Conservation (phyloP, 352 stramenopile genomes). For the Globisporangium viniferum region DNA sequence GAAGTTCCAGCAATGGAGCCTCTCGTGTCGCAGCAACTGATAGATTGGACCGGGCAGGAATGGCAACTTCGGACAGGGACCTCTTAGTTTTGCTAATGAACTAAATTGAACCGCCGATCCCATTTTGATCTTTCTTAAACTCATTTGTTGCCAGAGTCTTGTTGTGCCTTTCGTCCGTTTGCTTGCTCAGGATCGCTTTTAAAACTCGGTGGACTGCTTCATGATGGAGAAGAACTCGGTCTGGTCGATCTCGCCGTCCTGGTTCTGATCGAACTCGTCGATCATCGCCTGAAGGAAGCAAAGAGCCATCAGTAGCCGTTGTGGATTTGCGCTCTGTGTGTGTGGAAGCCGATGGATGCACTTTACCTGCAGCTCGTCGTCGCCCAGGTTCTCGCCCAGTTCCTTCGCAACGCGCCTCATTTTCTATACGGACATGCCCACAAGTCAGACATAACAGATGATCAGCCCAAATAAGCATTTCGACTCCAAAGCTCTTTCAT, state of each 20-base stretch:
- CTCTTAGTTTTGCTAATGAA: slow-evolving; percentile 3
- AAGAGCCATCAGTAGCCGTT: not conserved
- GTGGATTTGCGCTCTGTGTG: not conserved
- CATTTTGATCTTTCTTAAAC: slow-evolving; percentile 22
- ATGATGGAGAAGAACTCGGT: slow-evolving; percentile 91
- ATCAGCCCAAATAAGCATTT: not conserved
- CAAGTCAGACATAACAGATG: not conserved
- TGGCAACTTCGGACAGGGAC: slow-evolving; percentile 12
- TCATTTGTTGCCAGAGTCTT: too few relatives aligned
- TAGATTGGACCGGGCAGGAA: slow-evolving; percentile 19
- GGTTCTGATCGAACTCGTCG: slow-evolving; percentile 93
- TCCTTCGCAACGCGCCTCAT: slow-evolving; percentile 91
- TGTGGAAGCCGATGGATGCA: not conserved
- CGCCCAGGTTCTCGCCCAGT: slow-evolving; percentile 90
- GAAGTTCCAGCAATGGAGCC: slow-evolving; percentile 15
- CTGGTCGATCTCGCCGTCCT: slow-evolving; percentile 89
- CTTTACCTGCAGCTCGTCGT: slow-evolving; percentile 83
- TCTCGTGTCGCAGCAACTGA: slow-evolving; percentile 13
- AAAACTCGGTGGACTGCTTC: slow-evolving; percentile 83
- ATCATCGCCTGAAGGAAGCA: slow-evolving; percentile 85
- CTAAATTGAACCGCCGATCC: slow-evolving; percentile 25
- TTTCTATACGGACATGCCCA: slow-evolving; percentile 53
- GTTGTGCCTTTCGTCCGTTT: not conserved
- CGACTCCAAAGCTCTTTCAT: not conserved
- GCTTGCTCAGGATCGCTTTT: not conserved